Base-by-base conservation (phyloP, 2,329 filamentous ascomycete species). In the Juglanconis oblonga region DNA sequence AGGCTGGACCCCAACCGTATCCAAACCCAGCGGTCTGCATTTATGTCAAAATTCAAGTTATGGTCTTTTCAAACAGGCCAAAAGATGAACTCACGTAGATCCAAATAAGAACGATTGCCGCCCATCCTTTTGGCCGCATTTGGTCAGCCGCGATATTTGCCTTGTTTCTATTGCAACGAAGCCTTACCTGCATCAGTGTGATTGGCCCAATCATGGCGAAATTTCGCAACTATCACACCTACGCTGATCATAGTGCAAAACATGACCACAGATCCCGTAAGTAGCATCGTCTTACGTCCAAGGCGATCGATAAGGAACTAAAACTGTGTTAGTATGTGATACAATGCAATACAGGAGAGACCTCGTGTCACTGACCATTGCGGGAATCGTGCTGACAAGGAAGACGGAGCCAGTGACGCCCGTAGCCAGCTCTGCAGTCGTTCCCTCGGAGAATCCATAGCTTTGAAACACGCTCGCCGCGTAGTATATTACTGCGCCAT, bases 241-340 rank as follows among this genome's bases (percentile, higher is more conserved):
- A 77, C 73, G 1, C 74, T 69, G 2, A 78, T 64, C 69, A 76
- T 75, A 32, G 72, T 66, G 3, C 74, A 57, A 38, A 68, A 70
- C 75, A 77, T 77, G n/a, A 76, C 69, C 1, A 71, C 58, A 0
- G 74, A 76, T 0, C 76, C 76, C 4, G 68, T 68, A 8, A 74
- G 66, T 1, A 77, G 64, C 65, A 76, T 71, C 3, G 74, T 73
- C 64, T 76, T 76, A 31, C 75, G 72, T 4, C 76, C 76, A 5
- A 77, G 71, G 8, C 73, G 71, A 44, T 78, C 76, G 35, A 77
- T 77, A 2, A 78, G 67, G 11, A 68, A 83, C 85, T 48, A 82
- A 69, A 1, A 78, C 72, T 0, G 81, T 84, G 73, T 85, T 84
- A 64, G 52, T 33, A 45, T 8, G 40, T 32, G 36, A 44, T n/a